Evolutionary conservation across 139 green algal species (phyloP).

Genomic region (Ettlia oleoabundans): DNA sequence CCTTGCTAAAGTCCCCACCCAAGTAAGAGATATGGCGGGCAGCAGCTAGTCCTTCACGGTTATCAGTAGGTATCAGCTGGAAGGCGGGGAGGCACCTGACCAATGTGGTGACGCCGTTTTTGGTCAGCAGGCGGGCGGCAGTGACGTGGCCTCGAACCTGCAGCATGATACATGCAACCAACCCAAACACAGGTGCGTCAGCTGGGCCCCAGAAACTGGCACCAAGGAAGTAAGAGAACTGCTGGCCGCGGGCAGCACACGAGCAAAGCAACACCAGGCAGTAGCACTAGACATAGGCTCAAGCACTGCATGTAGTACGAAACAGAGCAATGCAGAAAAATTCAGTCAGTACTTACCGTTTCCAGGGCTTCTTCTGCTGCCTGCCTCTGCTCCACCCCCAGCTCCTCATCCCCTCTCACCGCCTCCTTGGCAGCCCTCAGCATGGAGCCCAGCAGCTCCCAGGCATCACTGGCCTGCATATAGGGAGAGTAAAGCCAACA

Average conservation of each 20-base stretch:
- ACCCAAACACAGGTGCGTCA: neutral
- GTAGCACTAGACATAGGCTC: neutral
- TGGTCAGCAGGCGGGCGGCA: conserved; percentile 32
- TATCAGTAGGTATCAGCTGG: neutral
- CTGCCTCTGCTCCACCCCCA: neutral
- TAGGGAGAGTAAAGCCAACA: neutral
- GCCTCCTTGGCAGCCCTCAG: neutral
- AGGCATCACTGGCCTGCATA: conserved; percentile 29
- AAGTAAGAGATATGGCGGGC: neutral
- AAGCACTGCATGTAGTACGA: no score
- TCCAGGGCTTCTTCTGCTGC: neutral
- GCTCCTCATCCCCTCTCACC: neutral
- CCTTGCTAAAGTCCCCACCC: no score
- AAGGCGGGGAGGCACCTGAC: neutral
- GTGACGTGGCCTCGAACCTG: conserved; percentile 31
- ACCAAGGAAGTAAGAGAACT: neutral
- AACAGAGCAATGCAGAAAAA: neutral
- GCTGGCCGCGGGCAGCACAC: neutral
- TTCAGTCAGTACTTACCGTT: neutral
- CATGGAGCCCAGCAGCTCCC: conserved; percentile 14
- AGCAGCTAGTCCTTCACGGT: no score
- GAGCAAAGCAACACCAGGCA: neutral
- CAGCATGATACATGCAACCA: no score
- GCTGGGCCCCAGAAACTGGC: neutral
- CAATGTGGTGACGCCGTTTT: conserved; percentile 34